Base-by-base conservation (phyloP, 2,329 filamentous ascomycete genomes). In the Aphanoascus verrucosus region DNA sequence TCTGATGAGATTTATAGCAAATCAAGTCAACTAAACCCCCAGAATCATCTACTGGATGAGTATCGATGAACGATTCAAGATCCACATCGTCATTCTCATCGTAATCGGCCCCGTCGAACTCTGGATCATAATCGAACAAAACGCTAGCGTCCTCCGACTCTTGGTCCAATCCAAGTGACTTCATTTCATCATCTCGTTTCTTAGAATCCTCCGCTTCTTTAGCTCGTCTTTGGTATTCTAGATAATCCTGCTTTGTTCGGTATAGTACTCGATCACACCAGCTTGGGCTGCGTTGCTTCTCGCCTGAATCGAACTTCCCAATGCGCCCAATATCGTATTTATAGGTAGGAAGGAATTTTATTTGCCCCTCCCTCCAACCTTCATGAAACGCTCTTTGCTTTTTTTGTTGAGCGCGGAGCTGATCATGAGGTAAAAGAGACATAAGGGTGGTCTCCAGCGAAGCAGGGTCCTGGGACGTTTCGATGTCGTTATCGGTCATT, bases 281-380 rank as follows among this genome's bases (percentile, higher is more conserved):
- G 65, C 89, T 95, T 2, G 93, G 93, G 1, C 87, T 85, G 51
- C 94, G 80, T 58, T 84, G 84, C 72, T 98, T 98, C 65, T 97
- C 93, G 60, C 90, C 95, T 0, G 90, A 88, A 70, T 98, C 94
- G 65, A 96, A 98, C 31, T 89, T 79, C 1, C 87, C 87, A 32
- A 95, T 81, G 31, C 86, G 94, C n/a, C 93, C 93, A 28, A 95
- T 77, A 63, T 98, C 94, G 61, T 98, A 98, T 68, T 98, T 98
- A 70, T 98, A 98, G 0, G 93, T 94, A 1, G 93, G 93, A 14
- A 97, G 67, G 63, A 98, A 98, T 1, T 81, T 81, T 53, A 98
- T 90, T 0, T 82, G 77, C 0, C 90, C 93, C 74, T 98, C 93
- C 49, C 79, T 78, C 90, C 93, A 98, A 1, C 90, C 91, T 57